These are phyloP conservation scores for Yamadazyma dushanensis DNA, from an alignment of 1,139 yeast species.

Conservation along the genomic window DNA sequence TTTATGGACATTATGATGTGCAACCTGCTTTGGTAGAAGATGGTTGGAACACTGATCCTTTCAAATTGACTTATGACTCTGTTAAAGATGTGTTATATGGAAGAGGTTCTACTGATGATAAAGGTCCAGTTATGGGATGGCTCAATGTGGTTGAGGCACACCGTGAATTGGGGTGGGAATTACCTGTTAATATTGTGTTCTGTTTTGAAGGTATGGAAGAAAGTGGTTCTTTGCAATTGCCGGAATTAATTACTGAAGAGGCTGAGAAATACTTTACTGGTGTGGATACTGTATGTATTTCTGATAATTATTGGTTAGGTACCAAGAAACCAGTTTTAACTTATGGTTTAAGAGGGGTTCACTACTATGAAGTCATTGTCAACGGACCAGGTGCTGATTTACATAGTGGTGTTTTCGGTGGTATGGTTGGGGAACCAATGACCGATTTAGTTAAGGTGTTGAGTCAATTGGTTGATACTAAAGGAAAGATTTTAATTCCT, in stretches of 20 bases:
- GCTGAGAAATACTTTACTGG: conserved; percentile 77
- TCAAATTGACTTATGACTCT: conserved; percentile 59
- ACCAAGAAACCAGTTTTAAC: conserved; percentile 95
- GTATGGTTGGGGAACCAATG: conserved; percentile 97
- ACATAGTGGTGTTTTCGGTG: conserved; percentile 98
- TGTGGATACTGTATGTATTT: conserved; percentile 92
- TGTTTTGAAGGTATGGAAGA: conserved; percentile 99
- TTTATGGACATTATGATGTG: conserved; percentile 97
- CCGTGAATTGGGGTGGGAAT: conserved; percentile 74
- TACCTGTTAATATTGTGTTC: conserved; percentile 89
- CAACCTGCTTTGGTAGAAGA: conserved; percentile 93
- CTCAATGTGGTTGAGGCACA: conserved; percentile 91
- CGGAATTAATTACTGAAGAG: conserved; percentile 75
- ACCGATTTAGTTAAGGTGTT: conserved; percentile 82
- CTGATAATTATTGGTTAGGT: conserved; percentile 98
- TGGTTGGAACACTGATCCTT: conserved; percentile 96
- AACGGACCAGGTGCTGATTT: conserved; percentile 96
- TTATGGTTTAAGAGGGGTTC: conserved; percentile 95
- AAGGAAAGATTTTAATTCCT: conserved; percentile 82
- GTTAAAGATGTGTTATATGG: conserved; percentile 72
- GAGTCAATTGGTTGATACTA: conserved; percentile 71
- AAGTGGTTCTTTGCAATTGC: conserved; percentile 92
- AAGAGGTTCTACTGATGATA: conserved; percentile 95
- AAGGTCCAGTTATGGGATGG: conserved; percentile 99
- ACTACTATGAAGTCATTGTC: conserved; percentile 80